Evolutionary conservation across 2,329 filamentous ascomycete genomes (phyloP).

Genomic region (Penicillium digitatum): DNA sequence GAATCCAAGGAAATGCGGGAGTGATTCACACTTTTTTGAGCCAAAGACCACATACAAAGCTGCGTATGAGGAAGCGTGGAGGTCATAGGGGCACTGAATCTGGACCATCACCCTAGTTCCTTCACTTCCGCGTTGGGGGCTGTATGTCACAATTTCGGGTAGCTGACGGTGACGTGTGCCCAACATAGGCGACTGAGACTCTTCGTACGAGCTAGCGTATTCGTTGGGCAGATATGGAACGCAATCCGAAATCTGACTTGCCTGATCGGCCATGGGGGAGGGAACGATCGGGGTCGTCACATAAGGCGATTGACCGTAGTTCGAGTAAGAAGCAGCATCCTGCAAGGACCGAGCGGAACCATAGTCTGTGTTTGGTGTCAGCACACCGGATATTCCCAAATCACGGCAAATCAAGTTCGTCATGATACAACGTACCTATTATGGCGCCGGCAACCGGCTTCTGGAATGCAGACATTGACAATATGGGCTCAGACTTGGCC

Average conservation of each 20-base stretch:
- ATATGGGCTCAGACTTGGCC: constrained; percentile 57
- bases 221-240: constrained; percentile 40
- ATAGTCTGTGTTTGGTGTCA: constrained; percentile 30
- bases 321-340: constrained; percentile 41
- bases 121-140: constrained; percentile 63
- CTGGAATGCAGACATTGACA: constrained; percentile 78
- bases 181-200: constrained; percentile 64
- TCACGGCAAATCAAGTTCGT: not conserved
- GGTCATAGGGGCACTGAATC: constrained; percentile 70
- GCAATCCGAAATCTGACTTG: constrained; percentile 41
- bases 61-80: constrained; percentile 55
- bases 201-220: constrained; percentile 53
- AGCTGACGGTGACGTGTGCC: constrained; percentile 56
- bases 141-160: constrained; percentile 64
- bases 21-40: constrained; percentile 65
- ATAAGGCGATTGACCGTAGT: constrained; percentile 40
- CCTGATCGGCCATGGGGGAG: constrained; percentile 40
- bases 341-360: constrained; percentile 37
- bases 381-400: constrained; percentile 13
- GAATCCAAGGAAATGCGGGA: constrained; percentile 59
- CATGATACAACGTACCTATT: constrained; percentile 63
- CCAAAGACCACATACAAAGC: constrained; percentile 70
- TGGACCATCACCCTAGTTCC: constrained; percentile 71
- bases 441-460: constrained; percentile 72
- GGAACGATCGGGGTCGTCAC: constrained; percentile 39